A percentile compares a stretch with the other conserved stretches of the same genome.
phyloP scores from a whole-genome alignment of 73 alveolate species.

The Tetrahymena elliotti region DNA sequence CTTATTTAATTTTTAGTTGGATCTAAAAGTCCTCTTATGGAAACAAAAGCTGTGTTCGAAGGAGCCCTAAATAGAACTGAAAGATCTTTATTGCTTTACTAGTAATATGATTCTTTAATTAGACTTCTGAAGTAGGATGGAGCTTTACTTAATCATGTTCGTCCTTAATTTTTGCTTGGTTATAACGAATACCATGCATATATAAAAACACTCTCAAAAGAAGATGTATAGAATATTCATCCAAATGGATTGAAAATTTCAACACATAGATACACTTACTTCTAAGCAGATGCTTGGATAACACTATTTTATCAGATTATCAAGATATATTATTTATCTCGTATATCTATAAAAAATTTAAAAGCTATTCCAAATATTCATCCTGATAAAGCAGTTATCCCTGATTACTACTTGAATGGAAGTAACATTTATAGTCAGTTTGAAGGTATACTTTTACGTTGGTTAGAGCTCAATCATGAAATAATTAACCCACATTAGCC shows the following conservation, averaged over 20 bases:
- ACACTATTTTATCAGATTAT: conserved; percentile 82
- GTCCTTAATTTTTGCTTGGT: conserved; percentile 90
- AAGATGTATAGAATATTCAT: conserved; percentile 16
- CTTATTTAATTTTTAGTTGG: conserved; percentile 77
- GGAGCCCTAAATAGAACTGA: conserved; percentile 75
- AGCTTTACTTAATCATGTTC: conserved; percentile 87
- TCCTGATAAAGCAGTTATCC: conserved; percentile 62
- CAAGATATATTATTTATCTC: conserved; percentile 81
- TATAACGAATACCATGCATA: conserved; percentile 57
- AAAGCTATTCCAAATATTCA: conserved; percentile 81
- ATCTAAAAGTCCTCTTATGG: conserved; percentile 86
- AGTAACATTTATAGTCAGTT: conserved; percentile 82
- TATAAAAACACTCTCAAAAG: conserved; percentile 38
- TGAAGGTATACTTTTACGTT: conserved; percentile 84
- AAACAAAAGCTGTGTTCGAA: conserved; percentile 52
- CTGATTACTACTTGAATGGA: conserved; percentile 60
- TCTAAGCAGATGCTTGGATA: conserved; percentile 90
- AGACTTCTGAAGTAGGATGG: conserved; percentile 90
- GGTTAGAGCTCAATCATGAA: conserved; percentile 12
- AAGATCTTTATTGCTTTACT: conserved; percentile 37
- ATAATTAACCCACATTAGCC: neutral
- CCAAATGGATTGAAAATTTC: conserved; percentile 17
- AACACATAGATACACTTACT: conserved; percentile 63
- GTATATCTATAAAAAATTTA: conserved; percentile 89
- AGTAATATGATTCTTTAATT: conserved; percentile 86